phyloP scores from a whole-genome alignment of 495 filamentous ascomycete species.

The Aspergillus asperescens region DNA sequence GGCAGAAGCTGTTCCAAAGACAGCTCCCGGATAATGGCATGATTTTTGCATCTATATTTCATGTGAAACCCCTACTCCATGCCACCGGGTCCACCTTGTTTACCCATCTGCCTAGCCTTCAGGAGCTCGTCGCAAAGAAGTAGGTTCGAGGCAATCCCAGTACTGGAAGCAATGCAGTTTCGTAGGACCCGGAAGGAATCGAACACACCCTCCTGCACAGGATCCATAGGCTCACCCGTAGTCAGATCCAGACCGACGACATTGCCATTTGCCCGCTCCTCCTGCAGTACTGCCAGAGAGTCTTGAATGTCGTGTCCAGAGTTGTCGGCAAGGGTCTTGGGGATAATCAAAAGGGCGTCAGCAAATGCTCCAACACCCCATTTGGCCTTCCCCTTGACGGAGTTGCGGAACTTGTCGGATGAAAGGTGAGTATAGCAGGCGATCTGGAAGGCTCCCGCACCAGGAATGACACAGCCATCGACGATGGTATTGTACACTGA shows the following conservation, averaged over 20 bases:
- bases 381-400: conserved; percentile 94
- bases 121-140: conserved; percentile 94
- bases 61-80: conserved; percentile 40
- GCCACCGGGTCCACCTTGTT: conserved; percentile 37
- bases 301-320: conserved; percentile 96
- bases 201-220: conserved; percentile 86
- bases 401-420: conserved; percentile 74
- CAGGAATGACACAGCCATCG: conserved; percentile 88
- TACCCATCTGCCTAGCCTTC: conserved; percentile 92
- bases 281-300: conserved; percentile 74
- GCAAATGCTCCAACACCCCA: conserved; percentile 92
- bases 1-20: not conserved
- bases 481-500: conserved; percentile 99
- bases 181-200: conserved; percentile 93
- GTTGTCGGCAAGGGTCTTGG: conserved; percentile 95
- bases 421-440: conserved; percentile 86
- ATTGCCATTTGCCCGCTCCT: conserved; percentile 80
- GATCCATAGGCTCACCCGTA: conserved; percentile 91
- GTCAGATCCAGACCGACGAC: conserved; percentile 78
- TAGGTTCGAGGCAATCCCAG: conserved; percentile 91
- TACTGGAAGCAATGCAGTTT: conserved; percentile 88
- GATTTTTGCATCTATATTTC: conserved; percentile 11
- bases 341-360: conserved; percentile 88
- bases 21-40: not conserved
- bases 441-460: conserved; percentile 93